Evolutionary conservation across 164 flowering plant genomes (phyloP), one percentile per base, ranked within the genome.

Genomic region (Tinospora cordifolia): DNA sequence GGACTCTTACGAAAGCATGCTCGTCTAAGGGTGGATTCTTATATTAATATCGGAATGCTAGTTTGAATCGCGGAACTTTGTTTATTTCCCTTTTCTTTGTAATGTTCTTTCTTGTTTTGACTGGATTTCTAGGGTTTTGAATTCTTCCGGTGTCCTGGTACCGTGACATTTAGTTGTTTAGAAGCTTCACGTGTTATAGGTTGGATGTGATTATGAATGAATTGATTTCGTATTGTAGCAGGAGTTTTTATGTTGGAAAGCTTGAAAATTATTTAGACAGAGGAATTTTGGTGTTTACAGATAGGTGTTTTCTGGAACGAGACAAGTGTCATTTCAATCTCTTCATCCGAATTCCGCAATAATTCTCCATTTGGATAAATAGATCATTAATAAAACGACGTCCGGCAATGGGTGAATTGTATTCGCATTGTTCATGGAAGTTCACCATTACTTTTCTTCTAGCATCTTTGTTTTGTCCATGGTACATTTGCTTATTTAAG

Each of bases 41-140:
- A 36, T 60, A 6, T 24, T 60, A 36, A 24, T 10, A 60, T 60
- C 4, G 34, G 36, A 25, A 60, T 60, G 63, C 34, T 60, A 4
- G 63, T 25, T 60, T 60, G 17, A 24, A 5, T 60, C 36, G 12
- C 25, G 63, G 63, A 22, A 26, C 17, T 60, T 60, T 6, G 17
- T 24, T 60, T 60, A 1, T 30, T 30, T 30, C 36, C n/a, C n/a
- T n/a, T n/a, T n/a, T n/a, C n/a, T n/a, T n/a, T n/a, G 36, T 13
- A 21, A 21, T 19, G 25, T 54, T 54, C 24, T 60, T 25, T 60
- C 34, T 24, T 13, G 11, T 60, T 60, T 60, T 24, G 36, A 26
- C 19, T 14, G 34, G 63, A 24, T 60, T 30, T 60, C 63, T 60
- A 60, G 63, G 63, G 63, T 60, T 60, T 60, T 11, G 17, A 34